Percentiles rank a stretch among this genome's conserved stretches.
These are phyloP conservation scores for Tritrichomonas musculus DNA, from an alignment of 208 protist genomes.

Conservation along the genomic window DNA sequence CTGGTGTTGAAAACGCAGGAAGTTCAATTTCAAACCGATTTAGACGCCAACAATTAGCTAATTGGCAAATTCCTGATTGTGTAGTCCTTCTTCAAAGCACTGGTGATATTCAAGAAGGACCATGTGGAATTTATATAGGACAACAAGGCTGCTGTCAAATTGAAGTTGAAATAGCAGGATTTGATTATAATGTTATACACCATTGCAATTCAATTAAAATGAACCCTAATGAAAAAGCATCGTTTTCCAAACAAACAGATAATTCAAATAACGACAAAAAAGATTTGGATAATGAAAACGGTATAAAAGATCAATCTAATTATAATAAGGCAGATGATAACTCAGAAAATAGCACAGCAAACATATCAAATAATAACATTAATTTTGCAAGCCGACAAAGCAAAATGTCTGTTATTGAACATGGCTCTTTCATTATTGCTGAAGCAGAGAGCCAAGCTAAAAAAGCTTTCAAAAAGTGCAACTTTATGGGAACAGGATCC, in stretches of 20 bases:
- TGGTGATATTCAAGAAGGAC: background rate
- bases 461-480: background rate
- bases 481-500: background rate
- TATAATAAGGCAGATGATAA: too few species aligned
- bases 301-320: too few species aligned
- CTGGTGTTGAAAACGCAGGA: background rate
- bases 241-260: too few species aligned
- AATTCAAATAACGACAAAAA: too few species aligned
- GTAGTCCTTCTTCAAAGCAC: background rate
- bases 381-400: too few species aligned
- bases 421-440: background rate
- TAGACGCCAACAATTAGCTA: background rate
- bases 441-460: background rate
- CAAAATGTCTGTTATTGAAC: background rate
- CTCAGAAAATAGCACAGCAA: background rate
- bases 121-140: background rate
- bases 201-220: too few species aligned
- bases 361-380: too few species aligned
- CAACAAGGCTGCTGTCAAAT: background rate
- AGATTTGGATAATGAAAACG: too few species aligned
- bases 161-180: background rate
- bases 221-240: too few species aligned
- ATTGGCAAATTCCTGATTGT: background rate
- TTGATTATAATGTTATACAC: too few species aligned
- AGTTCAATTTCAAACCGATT: background rate